These are phyloP conservation scores for Lathyrus sativus DNA, from an alignment of 306 rosid genomes.

Conservation along the genomic window DNA sequence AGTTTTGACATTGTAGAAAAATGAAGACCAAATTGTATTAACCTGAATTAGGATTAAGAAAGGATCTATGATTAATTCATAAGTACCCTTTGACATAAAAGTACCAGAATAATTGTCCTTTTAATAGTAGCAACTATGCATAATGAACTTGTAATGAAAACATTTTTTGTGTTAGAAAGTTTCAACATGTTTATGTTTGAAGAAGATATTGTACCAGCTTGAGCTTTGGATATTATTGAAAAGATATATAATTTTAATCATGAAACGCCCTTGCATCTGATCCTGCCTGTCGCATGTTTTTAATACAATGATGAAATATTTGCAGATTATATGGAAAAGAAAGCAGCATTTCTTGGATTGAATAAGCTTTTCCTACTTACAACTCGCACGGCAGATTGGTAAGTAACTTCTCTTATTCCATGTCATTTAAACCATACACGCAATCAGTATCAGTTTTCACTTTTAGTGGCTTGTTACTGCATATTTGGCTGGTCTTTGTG, in stretches of 20 bases:
- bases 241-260: conserved; percentile 13
- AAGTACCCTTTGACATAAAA: background rate
- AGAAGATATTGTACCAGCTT: conserved; percentile 19
- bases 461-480: conserved; percentile 23
- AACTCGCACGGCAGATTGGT: conserved; percentile 96
- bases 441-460: conserved; percentile 25
- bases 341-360: conserved; percentile 76
- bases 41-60: conserved; percentile 13
- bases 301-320: conserved; percentile 33
- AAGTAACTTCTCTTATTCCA: conserved; percentile 32
- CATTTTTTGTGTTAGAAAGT: conserved; percentile 17
- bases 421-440: conserved; percentile 21
- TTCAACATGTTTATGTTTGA: conserved; percentile 10
- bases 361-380: conserved; percentile 85
- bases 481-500: background rate
- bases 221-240: conserved; percentile 18
- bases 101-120: background rate
- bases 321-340: conserved; percentile 91
- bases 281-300: conserved; percentile 22
- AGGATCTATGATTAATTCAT: background rate
- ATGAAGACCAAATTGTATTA: background rate
- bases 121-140: background rate
- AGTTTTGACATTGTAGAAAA: conserved; percentile 13
- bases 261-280: conserved; percentile 13
- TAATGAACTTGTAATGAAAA: background rate